Base-by-base conservation (phyloP, 352 stramenopile genomes). In the Phytophthora boehmeriae region DNA sequence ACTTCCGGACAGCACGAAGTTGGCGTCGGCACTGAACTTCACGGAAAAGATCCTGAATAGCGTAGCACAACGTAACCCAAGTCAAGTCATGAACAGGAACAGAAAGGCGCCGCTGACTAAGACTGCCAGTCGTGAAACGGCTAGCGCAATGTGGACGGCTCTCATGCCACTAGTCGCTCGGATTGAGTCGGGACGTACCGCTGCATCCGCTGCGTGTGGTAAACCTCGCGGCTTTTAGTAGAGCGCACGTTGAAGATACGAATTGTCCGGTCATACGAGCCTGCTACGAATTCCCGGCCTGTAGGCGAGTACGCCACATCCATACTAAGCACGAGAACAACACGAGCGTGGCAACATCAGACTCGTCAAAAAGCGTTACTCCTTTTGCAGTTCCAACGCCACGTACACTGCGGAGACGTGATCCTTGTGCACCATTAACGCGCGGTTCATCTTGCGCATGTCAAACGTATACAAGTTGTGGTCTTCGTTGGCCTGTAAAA, bases 131-230 rank as follows among this genome's bases (percentile, higher is more conserved):
- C 46, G 13, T 20, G n/a, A 46, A 30, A 30, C 25, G 25, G 17
- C 34, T 4, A 39, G 43, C 20, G 55, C 28, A 51, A 63, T 49
- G n/a, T n/a, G n/a, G n/a, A n/a, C n/a, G n/a, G n/a, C n/a, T n/a
- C n/a, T 57, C 19, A 39, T 9, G 14, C 10, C 34, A 64, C 25
- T 32, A 25, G 42, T 46, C 35, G 23, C 28, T 38, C 35, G 45
- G 36, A n/a, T 49, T 19, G 28, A 59, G 20, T 20, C 23, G n/a
- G 47, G 17, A 73, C 75, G 61, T 74, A 90, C 59, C 97, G 80
- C 80, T 99, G 98, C 98, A 99, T 99, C 50, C 98, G 93, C 73
- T 99, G 99, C 5, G 97, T 97, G 76, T 99, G 97, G 75, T 99
- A 99, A 48, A 97, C 87, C 69, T 97, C 88, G 27, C 90, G 81